Percentiles rank a stretch among this genome's conserved stretches.
These are phyloP conservation scores for Coprinopsis cinerea DNA, from an alignment of 768 basidiomycete species.

Conservation along the genomic window DNA sequence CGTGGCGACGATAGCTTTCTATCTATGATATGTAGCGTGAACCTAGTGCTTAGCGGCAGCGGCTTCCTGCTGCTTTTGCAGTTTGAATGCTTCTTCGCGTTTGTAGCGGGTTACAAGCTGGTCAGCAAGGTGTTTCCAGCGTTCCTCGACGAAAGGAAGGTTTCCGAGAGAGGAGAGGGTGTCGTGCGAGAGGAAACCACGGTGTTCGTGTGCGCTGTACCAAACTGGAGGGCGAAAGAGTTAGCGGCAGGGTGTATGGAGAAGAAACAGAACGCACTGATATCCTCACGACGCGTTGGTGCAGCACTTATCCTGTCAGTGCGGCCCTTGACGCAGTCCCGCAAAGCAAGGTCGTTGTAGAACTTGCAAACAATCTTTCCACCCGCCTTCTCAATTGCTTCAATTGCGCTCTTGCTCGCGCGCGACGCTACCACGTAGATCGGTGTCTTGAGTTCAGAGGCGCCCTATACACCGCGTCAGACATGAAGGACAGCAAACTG, in stretches of 20 bases:
- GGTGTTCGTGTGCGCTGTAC: conserved; percentile 68
- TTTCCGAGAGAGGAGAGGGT: conserved; percentile 46
- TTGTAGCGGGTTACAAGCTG: conserved; percentile 43
- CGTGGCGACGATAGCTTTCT: not conserved
- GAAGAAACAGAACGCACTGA: conserved; percentile 45
- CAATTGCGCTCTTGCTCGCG: conserved; percentile 82
- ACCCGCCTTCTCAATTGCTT: conserved; percentile 74
- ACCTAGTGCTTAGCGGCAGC: not conserved
- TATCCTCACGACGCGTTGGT: conserved; percentile 82
- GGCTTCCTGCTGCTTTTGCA: conserved; percentile 25
- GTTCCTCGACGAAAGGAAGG: conserved; percentile 58
- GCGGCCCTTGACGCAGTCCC: conserved; percentile 69
- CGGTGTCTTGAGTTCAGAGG: conserved; percentile 56
- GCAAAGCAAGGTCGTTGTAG: conserved; percentile 81
- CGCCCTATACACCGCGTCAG: conserved; percentile 40
- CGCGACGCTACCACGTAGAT: conserved; percentile 80
- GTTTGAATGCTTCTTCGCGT: conserved; percentile 42
- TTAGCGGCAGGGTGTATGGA: not conserved
- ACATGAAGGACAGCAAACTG: conserved; percentile 2
- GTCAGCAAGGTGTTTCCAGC: conserved; percentile 61
- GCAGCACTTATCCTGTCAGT: conserved; percentile 68
- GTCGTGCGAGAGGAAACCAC: conserved; percentile 65
- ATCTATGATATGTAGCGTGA: too few species aligned
- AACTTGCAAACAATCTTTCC: conserved; percentile 87
- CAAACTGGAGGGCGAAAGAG: conserved; percentile 45